A percentile compares a stretch with the other conserved stretches of the same genome.
These are phyloP conservation scores for Amanita fuliginea DNA, from an alignment of 768 basidiomycete species.

Conservation along the genomic window DNA sequence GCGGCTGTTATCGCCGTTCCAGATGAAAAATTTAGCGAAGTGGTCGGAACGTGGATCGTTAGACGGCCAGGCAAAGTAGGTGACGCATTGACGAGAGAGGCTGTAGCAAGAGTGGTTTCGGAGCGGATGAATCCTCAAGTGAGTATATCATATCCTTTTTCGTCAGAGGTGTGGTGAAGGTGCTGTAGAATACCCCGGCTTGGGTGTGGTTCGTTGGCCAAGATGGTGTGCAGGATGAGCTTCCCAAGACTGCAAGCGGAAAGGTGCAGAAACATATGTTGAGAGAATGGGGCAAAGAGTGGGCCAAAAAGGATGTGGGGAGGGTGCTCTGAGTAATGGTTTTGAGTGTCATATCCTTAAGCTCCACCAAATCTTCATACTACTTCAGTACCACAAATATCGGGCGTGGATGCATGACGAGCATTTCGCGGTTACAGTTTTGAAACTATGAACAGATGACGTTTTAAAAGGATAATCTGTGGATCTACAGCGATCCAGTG, in stretches of 20 bases:
- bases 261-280: constrained; percentile 80
- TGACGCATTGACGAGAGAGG: constrained; percentile 30
- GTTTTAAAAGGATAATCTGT: too few species aligned
- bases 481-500: too few species aligned
- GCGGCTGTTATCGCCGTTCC: constrained; percentile 69
- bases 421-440: too few species aligned
- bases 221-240: constrained; percentile 40
- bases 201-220: constrained; percentile 83
- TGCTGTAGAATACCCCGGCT: constrained; percentile 53
- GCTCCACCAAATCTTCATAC: too few species aligned
- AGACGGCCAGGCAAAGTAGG: constrained; percentile 29
- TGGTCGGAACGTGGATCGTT: constrained; percentile 73
- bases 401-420: too few species aligned
- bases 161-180: background rate
- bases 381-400: too few species aligned
- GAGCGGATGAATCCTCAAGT: constrained; percentile 75
- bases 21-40: constrained; percentile 59
- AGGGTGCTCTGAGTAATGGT: too few species aligned
- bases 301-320: constrained; percentile 38
- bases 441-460: too few species aligned
- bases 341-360: too few species aligned
- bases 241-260: constrained; percentile 82
- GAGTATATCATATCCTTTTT: constrained; percentile 10
- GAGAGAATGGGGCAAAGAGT: constrained; percentile 52
- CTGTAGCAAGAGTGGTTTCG: constrained; percentile 42